These are phyloP conservation scores for Macaranga tanarius DNA, from an alignment of 441 rosid species.

Conservation along the genomic window DNA sequence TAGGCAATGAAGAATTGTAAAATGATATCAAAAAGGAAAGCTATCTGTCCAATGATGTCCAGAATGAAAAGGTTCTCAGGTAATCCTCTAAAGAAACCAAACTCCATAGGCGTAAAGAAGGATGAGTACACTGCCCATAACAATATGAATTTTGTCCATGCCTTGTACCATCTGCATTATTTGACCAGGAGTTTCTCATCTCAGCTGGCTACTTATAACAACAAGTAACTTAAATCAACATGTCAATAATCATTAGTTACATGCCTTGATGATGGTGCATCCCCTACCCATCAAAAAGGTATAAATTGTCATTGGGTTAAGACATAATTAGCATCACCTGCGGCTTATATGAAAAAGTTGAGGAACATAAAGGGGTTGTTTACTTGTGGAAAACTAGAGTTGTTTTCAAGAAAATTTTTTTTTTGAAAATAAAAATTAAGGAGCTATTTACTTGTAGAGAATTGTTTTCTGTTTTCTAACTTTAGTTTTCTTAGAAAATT, in stretches of 20 bases:
- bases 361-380: no score
- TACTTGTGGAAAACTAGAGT: no score
- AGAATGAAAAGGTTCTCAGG: conserved; percentile 68
- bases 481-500: no score
- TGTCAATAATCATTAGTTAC: neutral
- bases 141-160: conserved; percentile 75
- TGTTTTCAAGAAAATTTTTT: no score
- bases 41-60: conserved; percentile 82
- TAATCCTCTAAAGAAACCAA: conserved; percentile 90
- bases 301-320: neutral
- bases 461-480: no score
- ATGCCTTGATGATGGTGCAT: neutral
- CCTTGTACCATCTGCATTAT: conserved; percentile 61
- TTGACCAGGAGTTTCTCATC: neutral
- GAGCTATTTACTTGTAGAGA: no score
- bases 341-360: neutral
- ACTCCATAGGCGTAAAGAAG: conserved; percentile 94
- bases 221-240: neutral
- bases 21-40: conserved; percentile 77
- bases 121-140: conserved; percentile 94
- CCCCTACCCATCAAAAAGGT: conserved; percentile 1
- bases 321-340: neutral
- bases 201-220: neutral
- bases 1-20: conserved; percentile 71
- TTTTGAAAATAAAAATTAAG: no score